Evolutionary conservation across 768 basidiomycete species (phyloP), one percentile per base, ranked within the genome.

Genomic region (Crassisporium funariophilum): DNA sequence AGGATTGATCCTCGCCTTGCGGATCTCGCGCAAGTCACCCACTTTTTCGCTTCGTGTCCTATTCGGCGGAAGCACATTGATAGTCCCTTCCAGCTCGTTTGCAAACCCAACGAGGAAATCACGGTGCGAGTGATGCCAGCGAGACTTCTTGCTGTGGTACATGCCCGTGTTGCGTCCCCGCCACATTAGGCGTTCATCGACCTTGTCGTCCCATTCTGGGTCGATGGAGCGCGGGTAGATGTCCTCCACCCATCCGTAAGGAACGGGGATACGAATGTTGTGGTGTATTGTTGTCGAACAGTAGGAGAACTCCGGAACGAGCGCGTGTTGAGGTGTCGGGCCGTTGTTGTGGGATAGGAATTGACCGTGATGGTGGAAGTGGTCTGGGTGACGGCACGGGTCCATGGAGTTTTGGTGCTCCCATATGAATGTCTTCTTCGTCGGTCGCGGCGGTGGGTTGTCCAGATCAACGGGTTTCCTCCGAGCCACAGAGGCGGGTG

Each of bases 81-180:
- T 31, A 5, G 68, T 74, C n/a, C 56, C 78, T 50, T 57, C 66
- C 37, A 76, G 38, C 4, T 72, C 60, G 25, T 77, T 80, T 6
- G 75, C 47, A 19, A 66, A 59, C 11, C 67, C 63, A 23, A 83
- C 70, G 2, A 86, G 63, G 16, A 73, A 66, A 16, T 71, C 59
- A 0, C 85, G 67, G 44, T 86, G 85, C 4, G 73, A 68, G 16
- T 69, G 56, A 52, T 61, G 43, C 85, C 84, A 86, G 4, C 67
- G 65, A 6, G 72, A 66, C 1, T 53, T 44, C 1, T 58, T 44
- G 11, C 64, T 56, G 25, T 78, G 73, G 41, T 54, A 67, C 15
- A 81, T 84, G 8, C 88, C 89, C 0, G 88, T 89, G 35, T 81
- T 86, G 33, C 79, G 79, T 3, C 89, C 89, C 31, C 89, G 73